phyloP scores from a whole-genome alignment of 2,329 filamentous ascomycete genomes.

The Ophiosphaerella korrae region DNA sequence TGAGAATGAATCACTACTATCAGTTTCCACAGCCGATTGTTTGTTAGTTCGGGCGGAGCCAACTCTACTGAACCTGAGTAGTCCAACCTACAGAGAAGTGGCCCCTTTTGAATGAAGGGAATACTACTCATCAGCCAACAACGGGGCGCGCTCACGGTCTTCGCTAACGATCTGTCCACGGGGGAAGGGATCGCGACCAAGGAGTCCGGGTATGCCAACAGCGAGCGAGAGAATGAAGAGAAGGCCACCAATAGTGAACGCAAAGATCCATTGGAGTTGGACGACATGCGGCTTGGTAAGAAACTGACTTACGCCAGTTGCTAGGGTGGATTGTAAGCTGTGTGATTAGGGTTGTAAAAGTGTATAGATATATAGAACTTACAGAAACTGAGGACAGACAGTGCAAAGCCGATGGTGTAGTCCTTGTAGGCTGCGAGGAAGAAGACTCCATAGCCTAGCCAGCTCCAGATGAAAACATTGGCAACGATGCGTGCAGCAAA shows the following conservation, averaged over 20 bases:
- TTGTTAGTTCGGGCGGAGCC: too few species aligned
- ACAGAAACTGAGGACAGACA: conserved; percentile 75
- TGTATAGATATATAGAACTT: conserved; percentile 33
- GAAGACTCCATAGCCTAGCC: conserved; percentile 75
- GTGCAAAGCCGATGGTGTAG: conserved; percentile 76
- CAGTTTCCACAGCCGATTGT: too few species aligned
- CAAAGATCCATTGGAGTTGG: conserved; percentile 91
- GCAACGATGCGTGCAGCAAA: conserved; percentile 78
- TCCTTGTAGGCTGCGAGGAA: conserved; percentile 78
- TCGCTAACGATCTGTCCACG: conserved; percentile 51
- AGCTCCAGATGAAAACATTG: conserved; percentile 87
- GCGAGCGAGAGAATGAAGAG: conserved; percentile 72
- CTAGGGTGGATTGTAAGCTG: conserved; percentile 38
- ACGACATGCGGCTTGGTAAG: conserved; percentile 71
- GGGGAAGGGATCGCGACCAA: conserved; percentile 63
- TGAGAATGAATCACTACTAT: too few species aligned
- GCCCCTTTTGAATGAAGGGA: background rate
- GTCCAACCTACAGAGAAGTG: too few species aligned
- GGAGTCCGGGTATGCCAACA: conserved; percentile 67
- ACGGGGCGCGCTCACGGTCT: conserved; percentile 60
- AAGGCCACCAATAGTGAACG: conserved; percentile 78
- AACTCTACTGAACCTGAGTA: too few species aligned
- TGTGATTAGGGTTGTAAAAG: background rate
- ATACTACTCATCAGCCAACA: conserved; percentile 50
- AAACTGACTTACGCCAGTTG: conserved; percentile 78